A percentile compares a stretch with the other conserved stretches of the same genome.
These are phyloP conservation scores for Globisporangium cylindrosporum DNA, from an alignment of 352 stramenopile genomes.

Conservation along the genomic window DNA sequence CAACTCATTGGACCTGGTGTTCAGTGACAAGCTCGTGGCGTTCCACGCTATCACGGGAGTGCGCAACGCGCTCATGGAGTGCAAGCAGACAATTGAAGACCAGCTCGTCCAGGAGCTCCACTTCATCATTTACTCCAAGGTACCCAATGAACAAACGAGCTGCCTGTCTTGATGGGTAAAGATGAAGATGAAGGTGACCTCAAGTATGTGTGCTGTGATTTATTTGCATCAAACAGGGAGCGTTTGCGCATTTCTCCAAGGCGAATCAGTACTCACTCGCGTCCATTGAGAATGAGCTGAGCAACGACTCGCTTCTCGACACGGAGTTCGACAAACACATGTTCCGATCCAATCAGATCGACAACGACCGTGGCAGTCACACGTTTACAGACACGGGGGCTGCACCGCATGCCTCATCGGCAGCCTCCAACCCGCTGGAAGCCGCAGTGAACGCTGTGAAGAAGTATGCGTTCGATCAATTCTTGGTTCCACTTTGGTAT, in stretches of 20 bases:
- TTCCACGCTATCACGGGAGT: slow-evolving; percentile 77
- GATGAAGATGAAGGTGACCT: neutral
- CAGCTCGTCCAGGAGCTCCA: slow-evolving; percentile 72
- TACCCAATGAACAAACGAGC: slow-evolving; percentile 5
- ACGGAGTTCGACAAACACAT: slow-evolving; percentile 62
- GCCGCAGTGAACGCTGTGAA: slow-evolving; percentile 59
- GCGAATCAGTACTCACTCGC: slow-evolving; percentile 71
- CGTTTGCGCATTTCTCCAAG: slow-evolving; percentile 58
- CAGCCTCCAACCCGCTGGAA: slow-evolving; percentile 41
- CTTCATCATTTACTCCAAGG: slow-evolving; percentile 72
- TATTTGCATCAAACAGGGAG: slow-evolving; percentile 20
- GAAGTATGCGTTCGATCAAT: slow-evolving; percentile 38
- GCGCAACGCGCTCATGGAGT: slow-evolving; percentile 81
- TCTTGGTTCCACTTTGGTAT: slow-evolving; percentile 1
- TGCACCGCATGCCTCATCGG: neutral
- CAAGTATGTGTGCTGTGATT: neutral
- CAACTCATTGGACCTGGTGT: slow-evolving; percentile 73
- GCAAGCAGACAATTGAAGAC: slow-evolving; percentile 81
- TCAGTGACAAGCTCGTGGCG: slow-evolving; percentile 72
- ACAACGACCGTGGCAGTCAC: slow-evolving; percentile 20
- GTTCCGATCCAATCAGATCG: slow-evolving; percentile 29
- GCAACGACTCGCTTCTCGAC: slow-evolving; percentile 54
- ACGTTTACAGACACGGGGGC: slow-evolving; percentile 21
- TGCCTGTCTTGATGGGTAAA: neutral
- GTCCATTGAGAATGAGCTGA: slow-evolving; percentile 70